Conservation (phyloP, 257 asterid genomes). For the Eucommia ulmoides region DNA sequence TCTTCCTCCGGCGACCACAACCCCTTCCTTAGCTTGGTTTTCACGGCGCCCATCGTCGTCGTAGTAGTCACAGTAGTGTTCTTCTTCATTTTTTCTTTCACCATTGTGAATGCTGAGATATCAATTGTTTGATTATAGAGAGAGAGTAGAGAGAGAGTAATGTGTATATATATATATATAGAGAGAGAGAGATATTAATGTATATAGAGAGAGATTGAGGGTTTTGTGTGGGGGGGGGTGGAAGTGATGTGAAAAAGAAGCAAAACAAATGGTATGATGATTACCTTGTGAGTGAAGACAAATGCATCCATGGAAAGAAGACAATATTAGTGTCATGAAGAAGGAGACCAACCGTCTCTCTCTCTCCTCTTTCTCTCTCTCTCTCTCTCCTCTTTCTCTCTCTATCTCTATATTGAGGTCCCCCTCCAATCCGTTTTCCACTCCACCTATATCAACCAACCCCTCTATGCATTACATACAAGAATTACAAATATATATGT, state of each 20-base stretch:
- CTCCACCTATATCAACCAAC: slow-evolving; percentile 42
- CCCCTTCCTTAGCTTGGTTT: slow-evolving; percentile 55
- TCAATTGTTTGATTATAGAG: slow-evolving; percentile 20
- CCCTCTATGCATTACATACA: too few species aligned
- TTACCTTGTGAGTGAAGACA: slow-evolving; percentile 98
- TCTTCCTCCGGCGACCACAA: slow-evolving; percentile 90
- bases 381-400: too few species aligned
- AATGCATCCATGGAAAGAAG: slow-evolving; percentile 26
- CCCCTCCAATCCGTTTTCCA: slow-evolving; percentile 94
- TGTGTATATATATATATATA: background rate
- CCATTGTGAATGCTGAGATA: slow-evolving; percentile 24
- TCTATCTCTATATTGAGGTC: too few species aligned
- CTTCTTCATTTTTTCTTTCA: slow-evolving; percentile 10
- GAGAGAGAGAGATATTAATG: slow-evolving; percentile 43
- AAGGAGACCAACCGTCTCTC: slow-evolving; percentile 58
- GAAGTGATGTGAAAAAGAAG: slow-evolving; percentile 95
- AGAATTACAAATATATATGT: too few species aligned
- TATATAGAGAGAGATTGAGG: slow-evolving; percentile 30
- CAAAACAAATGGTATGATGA: slow-evolving; percentile 65
- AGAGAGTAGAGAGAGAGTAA: background rate
- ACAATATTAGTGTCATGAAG: slow-evolving; percentile 60
- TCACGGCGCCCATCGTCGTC: too few species aligned
- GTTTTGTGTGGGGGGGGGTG: slow-evolving; percentile 25
- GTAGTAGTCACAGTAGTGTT: too few species aligned
- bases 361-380: too few species aligned